These are phyloP conservation scores for Chlorella ohadii DNA, from an alignment of 139 green algal genomes.

Conservation along the genomic window DNA sequence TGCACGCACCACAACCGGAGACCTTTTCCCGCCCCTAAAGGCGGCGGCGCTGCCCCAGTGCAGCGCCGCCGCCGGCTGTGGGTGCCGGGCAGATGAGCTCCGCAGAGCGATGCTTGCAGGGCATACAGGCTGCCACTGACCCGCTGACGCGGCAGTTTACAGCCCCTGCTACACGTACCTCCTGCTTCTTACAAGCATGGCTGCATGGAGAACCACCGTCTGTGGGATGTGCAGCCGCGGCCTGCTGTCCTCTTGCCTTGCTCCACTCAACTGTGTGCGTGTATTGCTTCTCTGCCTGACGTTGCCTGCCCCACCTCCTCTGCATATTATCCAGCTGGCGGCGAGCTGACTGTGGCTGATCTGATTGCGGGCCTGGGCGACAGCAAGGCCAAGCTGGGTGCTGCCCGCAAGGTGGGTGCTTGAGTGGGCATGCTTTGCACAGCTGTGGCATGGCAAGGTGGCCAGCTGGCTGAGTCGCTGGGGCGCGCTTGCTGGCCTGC, in stretches of 20 bases:
- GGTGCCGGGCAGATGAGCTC: slow-evolving; percentile 45
- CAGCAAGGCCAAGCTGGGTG: slow-evolving; percentile 51
- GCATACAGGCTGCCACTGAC: slow-evolving; percentile 38
- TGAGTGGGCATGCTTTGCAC: too few relatives aligned
- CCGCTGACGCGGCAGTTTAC: slow-evolving; percentile 27
- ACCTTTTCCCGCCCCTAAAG: slow-evolving; percentile 42
- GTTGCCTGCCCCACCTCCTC: background rate
- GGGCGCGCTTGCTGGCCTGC: too few relatives aligned
- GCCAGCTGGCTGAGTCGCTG: too few relatives aligned
- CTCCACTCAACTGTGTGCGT: too few relatives aligned
- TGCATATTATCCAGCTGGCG: slow-evolving; percentile 6
- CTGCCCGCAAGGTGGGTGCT: slow-evolving; percentile 52
- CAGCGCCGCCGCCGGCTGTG: slow-evolving; percentile 10
- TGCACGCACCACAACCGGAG: slow-evolving; percentile 7
- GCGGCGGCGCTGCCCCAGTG: background rate
- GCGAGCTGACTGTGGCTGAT: slow-evolving; percentile 76
- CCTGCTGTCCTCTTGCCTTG: too few relatives aligned
- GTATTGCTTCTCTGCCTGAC: too few relatives aligned
- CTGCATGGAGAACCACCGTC: too few relatives aligned
- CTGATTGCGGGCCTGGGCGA: slow-evolving; percentile 69
- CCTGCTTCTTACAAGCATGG: too few relatives aligned
- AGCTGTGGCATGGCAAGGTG: too few relatives aligned
- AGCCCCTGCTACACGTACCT: background rate
- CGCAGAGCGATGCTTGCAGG: slow-evolving; percentile 32
- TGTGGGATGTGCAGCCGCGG: too few relatives aligned